These are phyloP conservation scores for Catharanthus roseus DNA, from an alignment of 257 asterid species.

Conservation along the genomic window DNA sequence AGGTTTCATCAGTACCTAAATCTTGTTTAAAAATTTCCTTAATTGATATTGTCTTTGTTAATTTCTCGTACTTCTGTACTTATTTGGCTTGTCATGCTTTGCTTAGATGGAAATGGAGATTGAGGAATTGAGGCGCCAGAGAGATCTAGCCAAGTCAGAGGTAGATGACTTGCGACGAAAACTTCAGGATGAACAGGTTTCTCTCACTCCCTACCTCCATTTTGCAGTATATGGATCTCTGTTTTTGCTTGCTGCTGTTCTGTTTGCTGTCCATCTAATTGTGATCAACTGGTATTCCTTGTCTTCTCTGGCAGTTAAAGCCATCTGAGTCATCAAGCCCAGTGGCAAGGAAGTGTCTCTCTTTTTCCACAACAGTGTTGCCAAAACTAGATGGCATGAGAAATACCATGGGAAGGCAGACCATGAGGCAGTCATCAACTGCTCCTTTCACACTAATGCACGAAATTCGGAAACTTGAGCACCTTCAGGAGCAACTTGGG, in stretches of 20 bases:
- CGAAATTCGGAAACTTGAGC: slow-evolving; percentile 87
- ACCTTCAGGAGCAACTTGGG: slow-evolving; percentile 97
- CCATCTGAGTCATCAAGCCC: slow-evolving; percentile 47
- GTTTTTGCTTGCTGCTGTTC: background rate
- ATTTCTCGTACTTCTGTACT: background rate
- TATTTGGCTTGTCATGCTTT: slow-evolving; percentile 14
- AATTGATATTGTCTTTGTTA: background rate
- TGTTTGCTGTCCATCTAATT: background rate
- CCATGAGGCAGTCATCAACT: slow-evolving; percentile 82
- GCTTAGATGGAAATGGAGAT: slow-evolving; percentile 88
- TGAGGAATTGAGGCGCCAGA: slow-evolving; percentile 83
- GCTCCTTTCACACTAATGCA: slow-evolving; percentile 92
- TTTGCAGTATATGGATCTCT: background rate
- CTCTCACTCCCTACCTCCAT: slow-evolving; percentile 8
- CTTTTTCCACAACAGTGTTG: slow-evolving; percentile 60
- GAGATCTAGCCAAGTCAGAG: slow-evolving; percentile 88
- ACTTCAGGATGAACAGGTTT: slow-evolving; percentile 72
- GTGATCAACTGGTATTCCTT: slow-evolving; percentile 7
- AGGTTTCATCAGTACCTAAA: slow-evolving; percentile 46
- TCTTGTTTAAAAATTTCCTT: slow-evolving; percentile 7
- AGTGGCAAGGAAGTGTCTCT: slow-evolving; percentile 71
- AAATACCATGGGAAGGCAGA: slow-evolving; percentile 55
- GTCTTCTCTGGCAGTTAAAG: slow-evolving; percentile 39
- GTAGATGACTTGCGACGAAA: slow-evolving; percentile 71
- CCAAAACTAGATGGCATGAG: slow-evolving; percentile 60